phyloP scores from a whole-genome alignment of 176 grass and related monocot genomes.

The Otatea glauca region DNA sequence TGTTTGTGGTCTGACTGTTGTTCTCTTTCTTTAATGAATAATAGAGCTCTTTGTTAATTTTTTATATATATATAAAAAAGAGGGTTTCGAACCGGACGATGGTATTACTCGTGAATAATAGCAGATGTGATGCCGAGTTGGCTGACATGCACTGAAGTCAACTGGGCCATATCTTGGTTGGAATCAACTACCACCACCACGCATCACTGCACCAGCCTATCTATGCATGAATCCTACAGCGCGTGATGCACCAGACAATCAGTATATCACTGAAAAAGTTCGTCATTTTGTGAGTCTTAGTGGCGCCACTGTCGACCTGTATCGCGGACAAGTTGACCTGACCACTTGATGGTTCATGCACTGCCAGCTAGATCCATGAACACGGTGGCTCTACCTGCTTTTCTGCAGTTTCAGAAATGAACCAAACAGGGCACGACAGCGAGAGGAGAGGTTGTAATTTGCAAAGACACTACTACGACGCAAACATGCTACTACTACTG shows the following conservation, averaged over 20 bases:
- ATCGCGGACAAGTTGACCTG: neutral
- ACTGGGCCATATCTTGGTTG: slow-evolving; percentile 7
- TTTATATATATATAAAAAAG: no score
- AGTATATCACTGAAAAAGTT: neutral
- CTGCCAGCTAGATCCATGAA: neutral
- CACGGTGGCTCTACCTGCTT: neutral
- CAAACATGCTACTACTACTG: neutral
- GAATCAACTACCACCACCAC: neutral
- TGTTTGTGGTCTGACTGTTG: no score
- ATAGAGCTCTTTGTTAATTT: no score
- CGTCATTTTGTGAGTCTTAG: neutral
- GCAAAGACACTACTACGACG: neutral
- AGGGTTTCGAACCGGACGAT: neutral
- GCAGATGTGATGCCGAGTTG: neutral
- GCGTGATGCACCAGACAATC: slow-evolving; percentile 19
- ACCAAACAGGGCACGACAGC: neutral
- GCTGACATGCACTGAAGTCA: neutral
- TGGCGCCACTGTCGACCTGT: neutral
- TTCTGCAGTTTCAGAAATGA: neutral
- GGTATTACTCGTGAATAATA: neutral
- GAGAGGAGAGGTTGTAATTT: neutral
- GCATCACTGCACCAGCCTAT: neutral
- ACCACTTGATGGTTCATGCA: neutral
- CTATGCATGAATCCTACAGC: neutral
- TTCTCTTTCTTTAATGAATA: no score